Evolutionary conservation across 805 yeast species (phyloP).

Genomic region (Saccharomycopsis vini): DNA sequence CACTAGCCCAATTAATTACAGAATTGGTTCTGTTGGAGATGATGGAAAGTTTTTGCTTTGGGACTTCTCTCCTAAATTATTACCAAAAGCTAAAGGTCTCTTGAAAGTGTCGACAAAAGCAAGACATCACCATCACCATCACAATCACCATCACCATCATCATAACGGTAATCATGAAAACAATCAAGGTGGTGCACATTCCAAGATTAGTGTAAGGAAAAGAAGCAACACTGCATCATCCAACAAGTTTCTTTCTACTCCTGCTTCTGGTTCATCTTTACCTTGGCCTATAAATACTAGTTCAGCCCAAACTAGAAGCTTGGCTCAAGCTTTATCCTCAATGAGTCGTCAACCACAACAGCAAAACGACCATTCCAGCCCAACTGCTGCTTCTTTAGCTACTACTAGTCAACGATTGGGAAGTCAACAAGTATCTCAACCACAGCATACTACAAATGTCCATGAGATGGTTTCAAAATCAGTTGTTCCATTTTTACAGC

Average conservation of each 20-base stretch:
- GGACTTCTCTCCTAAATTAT: conserved; percentile 42
- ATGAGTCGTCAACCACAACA: no score
- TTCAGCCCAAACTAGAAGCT: conserved; percentile 13
- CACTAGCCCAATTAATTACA: conserved; percentile 29
- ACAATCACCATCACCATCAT: conserved; percentile 3
- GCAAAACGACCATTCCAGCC: no score
- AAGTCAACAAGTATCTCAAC: not conserved
- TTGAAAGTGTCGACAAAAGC: not conserved
- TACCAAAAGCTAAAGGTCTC: conserved; percentile 28
- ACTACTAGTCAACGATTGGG: not conserved
- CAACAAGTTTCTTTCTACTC: conserved; percentile 19
- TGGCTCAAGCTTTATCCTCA: conserved; percentile 16
- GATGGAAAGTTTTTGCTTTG: conserved; percentile 44
- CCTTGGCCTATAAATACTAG: conserved; percentile 14
- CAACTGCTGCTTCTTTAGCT: not conserved
- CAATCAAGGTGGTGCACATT: no score
- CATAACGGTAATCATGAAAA: conserved; percentile 8
- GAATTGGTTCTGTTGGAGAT: conserved; percentile 47
- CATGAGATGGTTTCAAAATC: conserved; percentile 23
- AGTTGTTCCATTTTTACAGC: conserved; percentile 26
- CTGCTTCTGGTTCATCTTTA: conserved; percentile 23
- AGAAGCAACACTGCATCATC: conserved; percentile 21
- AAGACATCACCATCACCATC: conserved; percentile 9
- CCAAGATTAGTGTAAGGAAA: not conserved
- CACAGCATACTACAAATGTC: conserved; percentile 13